Base-by-base conservation (phyloP, 2,329 filamentous ascomycete species). In the Colletotrichum trifolii region DNA sequence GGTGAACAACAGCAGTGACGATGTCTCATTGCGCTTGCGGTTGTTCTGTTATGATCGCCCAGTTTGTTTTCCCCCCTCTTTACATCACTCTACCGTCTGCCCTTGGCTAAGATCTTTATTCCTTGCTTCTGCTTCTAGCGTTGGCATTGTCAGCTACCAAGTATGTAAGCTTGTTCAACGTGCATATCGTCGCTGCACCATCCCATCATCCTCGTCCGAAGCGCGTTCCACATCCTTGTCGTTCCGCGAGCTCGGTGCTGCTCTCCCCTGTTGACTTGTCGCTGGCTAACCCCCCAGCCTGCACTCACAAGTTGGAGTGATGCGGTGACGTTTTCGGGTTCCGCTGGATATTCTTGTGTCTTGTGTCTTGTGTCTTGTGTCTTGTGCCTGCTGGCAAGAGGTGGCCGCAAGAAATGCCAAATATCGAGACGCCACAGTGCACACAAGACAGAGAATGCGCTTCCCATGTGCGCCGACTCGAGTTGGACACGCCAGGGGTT, bases 71-170 rank as follows among this genome's bases (percentile, higher is more conserved):
- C 42, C 42, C 42, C 42, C 42, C 43, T 45, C 55, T 49, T 57
- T 38, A 49, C 46, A 49, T 36, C 46, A 45, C 17, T 40, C 43
- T 40, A 17, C 13, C 48, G 45, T 47, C 50, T 45, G 59, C 45
- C n/a, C 17, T 15, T 40, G 40, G 53, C 39, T 39, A 25, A 50
- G 39, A 39, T 40, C 58, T 56, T 53, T 53, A 40, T 56, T 62
- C 52, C 58, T 62, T 65, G 62, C 52, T 62, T 65, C 52, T 62
- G 58, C 47, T 65, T 65, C 62, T 65, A 48, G 62, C 58, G 52
- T 40, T 35, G 47, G 52, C 52, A 62, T 56, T 54, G 56, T 42
- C 13, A 17, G 17, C 42, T 52, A 17, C 17, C 17, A 17, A 17
- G 17, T 17, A 62, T 35, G 52, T 48, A 53, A 53, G 62, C 58